A percentile compares a stretch with the other conserved stretches of the same genome.
These are phyloP conservation scores for Penicillium cinerascens DNA, from an alignment of 495 filamentous ascomycete genomes.

Conservation along the genomic window DNA sequence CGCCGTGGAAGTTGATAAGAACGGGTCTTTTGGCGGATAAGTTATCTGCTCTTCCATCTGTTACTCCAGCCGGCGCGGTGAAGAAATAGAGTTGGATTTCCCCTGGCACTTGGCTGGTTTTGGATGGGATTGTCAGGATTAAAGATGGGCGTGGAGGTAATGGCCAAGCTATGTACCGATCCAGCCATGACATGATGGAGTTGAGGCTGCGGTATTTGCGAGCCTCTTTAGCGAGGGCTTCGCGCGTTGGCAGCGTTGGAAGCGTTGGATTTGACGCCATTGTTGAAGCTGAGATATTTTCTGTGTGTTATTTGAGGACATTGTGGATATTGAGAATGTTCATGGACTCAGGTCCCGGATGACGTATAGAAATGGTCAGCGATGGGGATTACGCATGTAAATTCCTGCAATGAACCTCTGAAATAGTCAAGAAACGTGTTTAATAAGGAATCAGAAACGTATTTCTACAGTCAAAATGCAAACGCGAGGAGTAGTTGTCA, in stretches of 20 bases:
- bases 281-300: not conserved
- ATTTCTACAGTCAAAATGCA: not conserved
- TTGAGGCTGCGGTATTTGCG: slow-evolving; percentile 12
- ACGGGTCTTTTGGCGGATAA: slow-evolving; percentile 3
- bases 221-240: slow-evolving; percentile 9
- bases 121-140: slow-evolving; percentile 18
- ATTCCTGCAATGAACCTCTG: not conserved
- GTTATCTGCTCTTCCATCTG: not conserved
- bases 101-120: slow-evolving; percentile 13
- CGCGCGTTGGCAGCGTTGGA: not conserved
- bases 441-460: not conserved
- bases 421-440: not conserved
- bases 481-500: not conserved
- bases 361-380: not conserved
- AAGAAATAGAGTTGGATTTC: slow-evolving; percentile 21
- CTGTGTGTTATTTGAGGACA: not conserved
- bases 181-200: slow-evolving; percentile 15
- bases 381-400: not conserved
- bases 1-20: slow-evolving; percentile 30
- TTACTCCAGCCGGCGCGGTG: slow-evolving; percentile 6
- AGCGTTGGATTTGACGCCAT: not conserved
- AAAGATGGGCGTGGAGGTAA: slow-evolving; percentile 7
- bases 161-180: slow-evolving; percentile 19
- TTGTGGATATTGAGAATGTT: not conserved
- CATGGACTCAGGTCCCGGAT: not conserved